Evolutionary conservation across 208 protist genomes (phyloP), one percentile per base, ranked within the genome.

Genomic region (Phytomonas francai): DNA sequence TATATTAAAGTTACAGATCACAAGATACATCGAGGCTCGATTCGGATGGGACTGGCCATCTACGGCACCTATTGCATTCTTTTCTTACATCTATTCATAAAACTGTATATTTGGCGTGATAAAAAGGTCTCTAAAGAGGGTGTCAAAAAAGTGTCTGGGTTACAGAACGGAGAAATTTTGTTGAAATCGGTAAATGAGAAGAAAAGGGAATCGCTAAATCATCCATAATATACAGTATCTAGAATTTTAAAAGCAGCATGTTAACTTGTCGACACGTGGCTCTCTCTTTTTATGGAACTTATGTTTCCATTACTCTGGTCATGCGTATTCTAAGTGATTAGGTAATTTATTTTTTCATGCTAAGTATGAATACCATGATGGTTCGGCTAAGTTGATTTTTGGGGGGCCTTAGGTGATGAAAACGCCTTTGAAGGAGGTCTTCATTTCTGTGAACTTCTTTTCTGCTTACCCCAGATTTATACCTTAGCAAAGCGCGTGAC

Each of bases 51-150:
- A 14, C 29, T 96, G 16, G 60, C 70, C 51, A 97, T 97, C 92
- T 97, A 97, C 78, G 74, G 77, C 61, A 82, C 74, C 14, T 97
- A 97, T 76, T 90, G 88, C 60, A 62, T 89, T 4, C 86, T 97
- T 59, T 98, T 98, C 68, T 67, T 67, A 4, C 68, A 78, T 29
- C 77, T 97, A n/a, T 94, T 94, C 61, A 64, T 61, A 0, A 58
- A 78, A 32, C 67, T 77, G 14, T 87, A 83, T 61, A 29, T 78
- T 59, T 78, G 39, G 31, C 78, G 76, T 32, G 67, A 77, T 0
- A 54, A 65, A 19, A 73, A 68, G 63, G 56, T 12, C 9, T 34
- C 57, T 9, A 34, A 60, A 60, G 9, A 60, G 31, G 28, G 57
- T 30, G 28, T 9, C 28, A 9, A 60, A 3, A 32, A 60, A 60